These are phyloP conservation scores for Colletotrichum nymphaeae DNA, from an alignment of 2,329 filamentous ascomycete genomes.

Conservation along the genomic window DNA sequence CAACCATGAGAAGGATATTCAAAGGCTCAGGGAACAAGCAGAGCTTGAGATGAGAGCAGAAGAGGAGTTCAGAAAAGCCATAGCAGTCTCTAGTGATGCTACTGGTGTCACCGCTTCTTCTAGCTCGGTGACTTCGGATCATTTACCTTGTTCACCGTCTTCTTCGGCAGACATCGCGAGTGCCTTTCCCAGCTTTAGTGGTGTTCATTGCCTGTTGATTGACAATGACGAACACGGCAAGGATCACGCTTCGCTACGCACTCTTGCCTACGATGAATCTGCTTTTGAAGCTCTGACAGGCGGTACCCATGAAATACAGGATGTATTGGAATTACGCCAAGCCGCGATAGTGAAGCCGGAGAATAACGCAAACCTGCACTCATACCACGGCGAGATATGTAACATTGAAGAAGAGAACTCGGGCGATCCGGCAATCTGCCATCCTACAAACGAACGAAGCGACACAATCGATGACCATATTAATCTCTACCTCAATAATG, in stretches of 20 bases:
- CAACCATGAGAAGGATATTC: not conserved
- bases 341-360: not conserved
- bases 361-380: too few relatives aligned
- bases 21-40: not conserved
- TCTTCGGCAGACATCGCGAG: not conserved
- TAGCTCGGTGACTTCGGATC: not conserved
- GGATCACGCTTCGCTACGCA: not conserved
- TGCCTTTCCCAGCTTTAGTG: not conserved
- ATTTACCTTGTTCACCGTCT: not conserved
- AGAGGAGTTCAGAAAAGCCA: not conserved
- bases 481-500: not conserved
- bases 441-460: not conserved
- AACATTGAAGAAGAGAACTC: not conserved
- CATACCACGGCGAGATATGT: not conserved
- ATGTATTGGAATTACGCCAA: not conserved
- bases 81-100: not conserved
- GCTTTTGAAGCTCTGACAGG: not conserved
- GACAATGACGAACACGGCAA: not conserved
- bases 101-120: not conserved
- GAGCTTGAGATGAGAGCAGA: not conserved
- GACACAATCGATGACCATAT: not conserved
- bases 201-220: not conserved
- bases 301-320: not conserved
- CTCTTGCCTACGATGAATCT: not conserved
- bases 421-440: not conserved